Conservation (phyloP, 2,329 filamentous ascomycete species). For the Aaosphaeria pasadenensis region DNA sequence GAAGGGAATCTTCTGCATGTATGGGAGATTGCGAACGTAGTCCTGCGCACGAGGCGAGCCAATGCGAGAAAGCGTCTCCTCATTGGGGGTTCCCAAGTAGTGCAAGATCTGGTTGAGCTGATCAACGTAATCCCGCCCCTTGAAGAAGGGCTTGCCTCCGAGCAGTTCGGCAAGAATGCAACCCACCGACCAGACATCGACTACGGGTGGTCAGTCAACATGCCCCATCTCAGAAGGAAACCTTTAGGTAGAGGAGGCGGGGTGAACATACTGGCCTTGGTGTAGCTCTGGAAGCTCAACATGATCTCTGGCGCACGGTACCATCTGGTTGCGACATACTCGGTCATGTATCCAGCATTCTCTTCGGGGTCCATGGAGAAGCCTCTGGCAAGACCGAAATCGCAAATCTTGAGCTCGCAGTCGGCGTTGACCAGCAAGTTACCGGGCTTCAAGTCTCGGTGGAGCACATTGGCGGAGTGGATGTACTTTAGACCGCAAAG, state of each 20-base stretch:
- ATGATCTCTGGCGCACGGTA: slow-evolving; percentile 99
- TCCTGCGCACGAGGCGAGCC: slow-evolving; percentile 94
- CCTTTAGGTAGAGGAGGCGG: neutral
- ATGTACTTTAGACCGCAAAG: slow-evolving; percentile 99
- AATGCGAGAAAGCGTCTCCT: slow-evolving; percentile 90
- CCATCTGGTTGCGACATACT: slow-evolving; percentile 98
- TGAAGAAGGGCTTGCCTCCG: slow-evolving; percentile 96
- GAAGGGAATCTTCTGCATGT: slow-evolving; percentile 92
- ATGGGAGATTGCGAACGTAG: slow-evolving; percentile 94
- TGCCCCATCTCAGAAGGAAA: neutral
- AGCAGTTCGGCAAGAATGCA: slow-evolving; percentile 96
- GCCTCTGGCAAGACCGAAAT: slow-evolving; percentile 93
- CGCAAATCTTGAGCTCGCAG: slow-evolving; percentile 98
- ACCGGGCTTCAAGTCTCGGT: slow-evolving; percentile 94
- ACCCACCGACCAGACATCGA: slow-evolving; percentile 98
- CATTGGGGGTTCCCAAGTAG: slow-evolving; percentile 93
- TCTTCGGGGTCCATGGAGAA: slow-evolving; percentile 97
- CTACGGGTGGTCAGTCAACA: slow-evolving; percentile 48
- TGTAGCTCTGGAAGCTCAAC: slow-evolving; percentile 99
- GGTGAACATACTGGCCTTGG: slow-evolving; percentile 89
- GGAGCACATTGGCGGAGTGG: slow-evolving; percentile 95
- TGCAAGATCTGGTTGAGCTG: slow-evolving; percentile 99
- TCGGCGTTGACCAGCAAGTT: slow-evolving; percentile 98
- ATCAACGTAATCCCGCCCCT: slow-evolving; percentile 98
- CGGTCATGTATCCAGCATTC: slow-evolving; percentile 99